A percentile compares a stretch with the other conserved stretches of the same genome.
Evolutionary conservation across 805 yeast species (phyloP).

Genomic region (Zygosaccharomyces bailii): DNA sequence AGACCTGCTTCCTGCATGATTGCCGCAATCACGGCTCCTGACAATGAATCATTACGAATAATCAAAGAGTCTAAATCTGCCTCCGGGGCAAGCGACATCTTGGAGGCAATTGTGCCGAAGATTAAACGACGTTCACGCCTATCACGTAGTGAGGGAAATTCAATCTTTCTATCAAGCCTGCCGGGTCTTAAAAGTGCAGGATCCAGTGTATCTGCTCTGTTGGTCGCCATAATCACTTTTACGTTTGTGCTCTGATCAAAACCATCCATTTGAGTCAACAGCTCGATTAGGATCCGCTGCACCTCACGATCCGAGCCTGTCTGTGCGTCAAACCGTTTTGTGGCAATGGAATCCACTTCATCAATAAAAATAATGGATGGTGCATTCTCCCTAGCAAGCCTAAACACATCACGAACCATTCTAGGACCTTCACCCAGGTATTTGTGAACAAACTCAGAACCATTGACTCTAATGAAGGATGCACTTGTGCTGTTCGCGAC

Average conservation of each 20-base stretch:
- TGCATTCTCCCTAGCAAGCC: conserved; percentile 94
- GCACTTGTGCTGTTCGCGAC: conserved; percentile 97
- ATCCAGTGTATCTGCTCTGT: conserved; percentile 98
- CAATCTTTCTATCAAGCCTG: conserved; percentile 95
- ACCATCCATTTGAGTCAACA: conserved; percentile 98
- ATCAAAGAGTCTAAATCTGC: conserved; percentile 93
- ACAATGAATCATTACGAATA: conserved; percentile 91
- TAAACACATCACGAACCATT: conserved; percentile 97
- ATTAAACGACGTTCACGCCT: conserved; percentile 97
- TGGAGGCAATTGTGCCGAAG: conserved; percentile 92
- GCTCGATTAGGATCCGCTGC: conserved; percentile 92
- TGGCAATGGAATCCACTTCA: conserved; percentile 98
- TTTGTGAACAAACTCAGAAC: conserved; percentile 97
- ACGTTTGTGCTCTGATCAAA: conserved; percentile 94
- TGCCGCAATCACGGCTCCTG: conserved; percentile 97
- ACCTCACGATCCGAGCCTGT: conserved; percentile 99
- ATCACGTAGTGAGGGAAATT: conserved; percentile 93
- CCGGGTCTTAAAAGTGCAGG: conserved; percentile 99
- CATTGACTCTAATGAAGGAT: conserved; percentile 92
- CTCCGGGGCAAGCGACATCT: conserved; percentile 97
- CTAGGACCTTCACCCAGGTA: conserved; percentile 99
- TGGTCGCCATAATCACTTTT: conserved; percentile 98
- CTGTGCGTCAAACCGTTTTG: conserved; percentile 98
- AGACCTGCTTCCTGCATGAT: conserved; percentile 99
- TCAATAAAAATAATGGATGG: conserved; percentile 97